phyloP scores from a whole-genome alignment of 2,329 filamentous ascomycete species.

The Didymella pinodella region DNA sequence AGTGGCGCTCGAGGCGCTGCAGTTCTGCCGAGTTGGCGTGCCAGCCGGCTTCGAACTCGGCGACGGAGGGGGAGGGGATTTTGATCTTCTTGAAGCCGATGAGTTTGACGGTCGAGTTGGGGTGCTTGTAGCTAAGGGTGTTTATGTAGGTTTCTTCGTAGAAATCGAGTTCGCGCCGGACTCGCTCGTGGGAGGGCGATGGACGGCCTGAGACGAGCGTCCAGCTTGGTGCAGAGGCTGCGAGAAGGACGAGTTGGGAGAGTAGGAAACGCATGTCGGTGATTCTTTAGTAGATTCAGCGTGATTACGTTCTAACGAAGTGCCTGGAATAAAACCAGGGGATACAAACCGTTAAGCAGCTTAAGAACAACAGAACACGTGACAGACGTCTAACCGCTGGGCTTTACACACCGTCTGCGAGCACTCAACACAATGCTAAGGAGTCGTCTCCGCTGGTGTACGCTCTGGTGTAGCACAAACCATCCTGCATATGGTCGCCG shows the following conservation, averaged over 20 bases:
- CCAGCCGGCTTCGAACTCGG: neutral
- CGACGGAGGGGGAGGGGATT: neutral
- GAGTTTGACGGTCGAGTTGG: neutral
- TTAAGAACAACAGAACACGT: too few species aligned
- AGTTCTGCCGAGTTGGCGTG: neutral
- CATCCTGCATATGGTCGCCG: neutral
- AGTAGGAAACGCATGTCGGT: neutral
- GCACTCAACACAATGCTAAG: neutral
- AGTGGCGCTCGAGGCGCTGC: neutral
- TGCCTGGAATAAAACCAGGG: too few species aligned
- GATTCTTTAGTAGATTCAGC: neutral
- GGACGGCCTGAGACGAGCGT: neutral
- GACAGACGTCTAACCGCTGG: too few species aligned
- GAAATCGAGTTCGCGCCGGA: neutral
- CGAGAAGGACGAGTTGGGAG: neutral
- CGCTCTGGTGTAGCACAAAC: neutral
- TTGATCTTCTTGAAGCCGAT: neutral
- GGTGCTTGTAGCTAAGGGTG: neutral
- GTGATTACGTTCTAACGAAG: too few species aligned
- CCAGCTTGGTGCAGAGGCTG: neutral
- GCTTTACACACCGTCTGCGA: too few species aligned
- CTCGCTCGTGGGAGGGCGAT: neutral
- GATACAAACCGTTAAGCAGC: too few species aligned
- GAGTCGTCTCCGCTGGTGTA: neutral
- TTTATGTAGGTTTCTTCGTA: neutral